Evolutionary conservation across 208 protist genomes (phyloP).

Genomic region (Leishmania mexicana): DNA sequence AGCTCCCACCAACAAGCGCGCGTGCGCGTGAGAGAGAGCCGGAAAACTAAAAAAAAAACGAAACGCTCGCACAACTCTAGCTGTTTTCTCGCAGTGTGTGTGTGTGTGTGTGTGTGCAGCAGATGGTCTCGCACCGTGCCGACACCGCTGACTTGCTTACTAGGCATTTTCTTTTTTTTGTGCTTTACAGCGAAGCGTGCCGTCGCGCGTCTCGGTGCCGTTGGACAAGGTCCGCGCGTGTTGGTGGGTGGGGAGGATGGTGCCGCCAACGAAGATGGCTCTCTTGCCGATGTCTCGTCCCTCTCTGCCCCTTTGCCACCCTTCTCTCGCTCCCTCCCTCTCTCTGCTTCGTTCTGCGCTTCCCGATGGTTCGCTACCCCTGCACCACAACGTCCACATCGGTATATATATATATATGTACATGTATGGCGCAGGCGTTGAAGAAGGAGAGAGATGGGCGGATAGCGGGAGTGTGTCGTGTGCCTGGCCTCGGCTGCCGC

Average conservation of each 20-base stretch:
- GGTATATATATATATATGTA: background rate
- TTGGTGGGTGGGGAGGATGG: background rate
- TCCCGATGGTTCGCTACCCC: background rate
- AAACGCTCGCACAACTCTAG: background rate
- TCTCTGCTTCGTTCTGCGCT: background rate
- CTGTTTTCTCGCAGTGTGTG: background rate
- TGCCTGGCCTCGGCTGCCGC: background rate
- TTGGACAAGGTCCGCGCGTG: background rate
- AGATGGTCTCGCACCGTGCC: background rate
- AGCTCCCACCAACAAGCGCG: background rate
- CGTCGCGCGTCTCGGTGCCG: background rate
- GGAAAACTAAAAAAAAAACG: background rate
- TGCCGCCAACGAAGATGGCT: background rate
- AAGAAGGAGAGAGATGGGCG: background rate
- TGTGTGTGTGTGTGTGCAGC: background rate
- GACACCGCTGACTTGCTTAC: background rate
- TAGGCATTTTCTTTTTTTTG: background rate
- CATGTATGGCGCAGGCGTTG: background rate
- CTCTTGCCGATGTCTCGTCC: conserved; percentile 5
- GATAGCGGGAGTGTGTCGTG: background rate
- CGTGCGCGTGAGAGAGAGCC: background rate
- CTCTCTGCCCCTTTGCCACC: background rate
- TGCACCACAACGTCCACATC: background rate
- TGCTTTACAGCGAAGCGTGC: background rate
- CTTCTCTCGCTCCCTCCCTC: background rate